Evolutionary conservation across 192 early-diverging fungal species (phyloP), one percentile per base, ranked within the genome.

Genomic region (Entomortierella chlamydospora): DNA sequence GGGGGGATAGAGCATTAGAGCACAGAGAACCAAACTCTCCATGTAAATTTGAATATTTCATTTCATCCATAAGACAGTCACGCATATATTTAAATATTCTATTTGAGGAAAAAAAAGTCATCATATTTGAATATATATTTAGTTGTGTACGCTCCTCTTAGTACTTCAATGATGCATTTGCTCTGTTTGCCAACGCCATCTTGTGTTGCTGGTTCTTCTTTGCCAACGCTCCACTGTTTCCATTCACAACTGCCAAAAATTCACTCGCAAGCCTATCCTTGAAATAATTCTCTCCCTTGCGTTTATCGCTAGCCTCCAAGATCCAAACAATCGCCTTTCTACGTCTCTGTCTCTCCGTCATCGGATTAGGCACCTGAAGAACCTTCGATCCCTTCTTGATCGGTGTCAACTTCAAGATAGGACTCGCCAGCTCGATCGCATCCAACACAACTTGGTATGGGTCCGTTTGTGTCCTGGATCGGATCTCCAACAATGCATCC

Each of bases 291-390:
- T 93, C 90, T 22, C 68, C 67, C 8, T 83, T 86, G 20, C 92
- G 82, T 57, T 85, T 91, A 3, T 83, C 73, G 0, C 90, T 90
- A 11, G 93, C 90, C 28, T 95, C 92, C 57, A 94, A 51, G 23
- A 97, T 91, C 97, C 95, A 98, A 59, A 93, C 82, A 57, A 97
- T 95, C 20, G 90, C 97, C 20, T 87, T 88, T 55, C 89, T 84
- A 47, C 87, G 82, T 39, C 94, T 76, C 79, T 97, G 95, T 23
- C 94, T 81, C 79, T 92, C 85, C 70, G 86, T 91, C 57, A 97
- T 82, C 4, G 97, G 90, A 30, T 79, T 84, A 23, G 97, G 97
- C 1, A 93, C 87, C 57, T 92, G 90, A 6, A 95, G 66, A 22
- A 90, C 90, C 81, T 95, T 97, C 25, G 91, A 91, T n/a, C 95